Percentiles rank a stretch among this genome's conserved stretches.
Evolutionary conservation across 441 rosid species (phyloP).

Genomic region (Gossypium schwendimanii): DNA sequence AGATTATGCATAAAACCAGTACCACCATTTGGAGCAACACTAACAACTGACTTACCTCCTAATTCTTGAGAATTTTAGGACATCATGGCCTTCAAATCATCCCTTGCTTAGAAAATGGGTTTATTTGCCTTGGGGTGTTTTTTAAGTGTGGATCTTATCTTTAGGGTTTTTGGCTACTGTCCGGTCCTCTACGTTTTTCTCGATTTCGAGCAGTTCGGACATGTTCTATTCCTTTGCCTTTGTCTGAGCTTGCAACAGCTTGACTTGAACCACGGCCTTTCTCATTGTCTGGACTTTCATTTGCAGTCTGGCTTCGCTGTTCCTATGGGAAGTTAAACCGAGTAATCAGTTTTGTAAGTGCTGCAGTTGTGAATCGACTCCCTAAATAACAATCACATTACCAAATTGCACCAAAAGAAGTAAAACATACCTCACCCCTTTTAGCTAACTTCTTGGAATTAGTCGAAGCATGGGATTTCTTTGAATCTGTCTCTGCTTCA

Average conservation of each 20-base stretch:
- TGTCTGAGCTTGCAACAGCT: slow-evolving; percentile 13
- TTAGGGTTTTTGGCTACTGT: slow-evolving; percentile 18
- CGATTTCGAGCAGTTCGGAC: slow-evolving; percentile 14
- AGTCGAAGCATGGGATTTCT: slow-evolving; percentile 16
- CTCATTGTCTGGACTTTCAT: slow-evolving; percentile 56
- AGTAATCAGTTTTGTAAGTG: slow-evolving; percentile 63
- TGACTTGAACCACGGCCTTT: slow-evolving; percentile 36
- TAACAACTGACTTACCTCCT: neutral
- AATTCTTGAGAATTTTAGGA: neutral
- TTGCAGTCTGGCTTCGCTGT: slow-evolving; percentile 59
- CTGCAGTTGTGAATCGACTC: slow-evolving; percentile 47
- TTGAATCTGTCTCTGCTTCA: slow-evolving; percentile 16
- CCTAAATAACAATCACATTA: slow-evolving; percentile 26
- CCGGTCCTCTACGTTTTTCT: slow-evolving; percentile 24
- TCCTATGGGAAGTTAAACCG: slow-evolving; percentile 81
- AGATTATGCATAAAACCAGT: neutral
- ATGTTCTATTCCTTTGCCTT: slow-evolving; percentile 26
- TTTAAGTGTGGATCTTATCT: slow-evolving; percentile 12
- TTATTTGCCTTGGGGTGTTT: slow-evolving; percentile 7
- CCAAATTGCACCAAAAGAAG: neutral
- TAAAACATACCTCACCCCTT: slow-evolving; percentile 61
- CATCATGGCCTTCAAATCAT: slow-evolving; percentile 21
- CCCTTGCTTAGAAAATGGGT: slow-evolving; percentile 32
- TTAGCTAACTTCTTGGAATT: slow-evolving; percentile 44
- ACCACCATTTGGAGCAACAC: slow-evolving; percentile 20